Conservation (phyloP, 805 yeast genomes). For the Yamadazyma nakazawae region DNA sequence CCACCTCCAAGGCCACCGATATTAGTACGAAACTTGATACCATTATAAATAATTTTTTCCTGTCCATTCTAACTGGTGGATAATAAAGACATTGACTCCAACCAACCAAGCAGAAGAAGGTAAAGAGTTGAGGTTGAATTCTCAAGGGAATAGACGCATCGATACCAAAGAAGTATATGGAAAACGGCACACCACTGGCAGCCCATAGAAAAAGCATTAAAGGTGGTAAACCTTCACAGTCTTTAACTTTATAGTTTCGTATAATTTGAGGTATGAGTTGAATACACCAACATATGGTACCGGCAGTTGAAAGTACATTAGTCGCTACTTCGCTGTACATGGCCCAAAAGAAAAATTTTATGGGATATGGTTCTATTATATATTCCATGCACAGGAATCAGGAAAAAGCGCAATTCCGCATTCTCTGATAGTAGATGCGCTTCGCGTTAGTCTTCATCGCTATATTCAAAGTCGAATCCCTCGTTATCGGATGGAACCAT, state of each 20-base stretch:
- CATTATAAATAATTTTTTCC: conserved; percentile 31
- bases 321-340: conserved; percentile 44
- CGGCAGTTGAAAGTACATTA: conserved; percentile 79
- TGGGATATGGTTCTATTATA: not conserved
- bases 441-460: conserved; percentile 13
- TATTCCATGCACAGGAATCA: too few relatives aligned
- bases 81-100: conserved; percentile 62
- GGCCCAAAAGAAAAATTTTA: not conserved
- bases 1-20: conserved; percentile 62
- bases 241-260: conserved; percentile 68
- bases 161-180: conserved; percentile 73
- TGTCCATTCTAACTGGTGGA: conserved; percentile 57
- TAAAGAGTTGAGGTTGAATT: conserved; percentile 85
- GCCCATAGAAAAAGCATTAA: conserved; percentile 85
- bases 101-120: conserved; percentile 61
- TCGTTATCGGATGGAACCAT: not conserved
- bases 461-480: conserved; percentile 47
- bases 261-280: conserved; percentile 85
- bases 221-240: conserved; percentile 85
- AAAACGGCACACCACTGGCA: conserved; percentile 74
- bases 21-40: conserved; percentile 38
- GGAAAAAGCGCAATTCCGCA: not conserved
- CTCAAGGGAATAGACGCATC: conserved; percentile 73
- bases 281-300: conserved; percentile 90
- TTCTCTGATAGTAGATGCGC: conserved; percentile 3